Base-by-base conservation (phyloP, 2,329 filamentous ascomycete genomes). In the Gremmenia infestans region DNA sequence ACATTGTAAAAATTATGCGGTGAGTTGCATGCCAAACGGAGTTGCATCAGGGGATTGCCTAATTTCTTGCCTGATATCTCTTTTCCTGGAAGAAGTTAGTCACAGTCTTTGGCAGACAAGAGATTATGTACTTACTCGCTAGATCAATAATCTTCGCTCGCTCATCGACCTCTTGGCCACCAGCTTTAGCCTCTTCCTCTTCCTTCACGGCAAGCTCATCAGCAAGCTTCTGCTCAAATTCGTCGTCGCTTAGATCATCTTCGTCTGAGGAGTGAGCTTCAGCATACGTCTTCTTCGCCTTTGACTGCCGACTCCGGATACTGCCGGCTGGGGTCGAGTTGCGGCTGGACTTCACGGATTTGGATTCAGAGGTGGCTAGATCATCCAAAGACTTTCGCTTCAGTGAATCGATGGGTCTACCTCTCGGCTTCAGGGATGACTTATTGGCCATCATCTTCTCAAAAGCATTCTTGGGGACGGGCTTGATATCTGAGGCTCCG, bases 1-100 rank as follows among this genome's bases (percentile, higher is more conserved):
- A 94, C 93, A 69, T 91, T 95, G 73, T 96, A 97, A 71, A 99
- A 97, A 68, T 97, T 96, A 72, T 97, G 92, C 0, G 94, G 94
- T 0, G 86, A 90, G 71, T 99, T 96, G 72, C 94, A 97, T 11
- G 90, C 91, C 0, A 97, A 81, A 0, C 94, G 88, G 3, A 96
- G 82, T 70, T 99, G 94, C 78, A 96, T 91, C 19, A 97, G 74
- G 0, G 91, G 89, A 63, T 99, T 99, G 48, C 94, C 92, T 1
- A 97, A 79, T 67, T 96, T 97, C 75, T 97, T 97, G 45, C 83
- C 82, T 3, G 85, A 78, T n/a, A 97, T 89, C 70, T 97, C 90
- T 53, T 89, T 87, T 70, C 93, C 85, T 85, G 67, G 58, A 12
- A 17, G 14, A 0, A 60, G 63, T 77, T 67, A 76, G 72, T 50